Evolutionary conservation across 768 basidiomycete genomes (phyloP), one percentile per base, ranked within the genome.

Genomic region (Mycena belliarum): DNA sequence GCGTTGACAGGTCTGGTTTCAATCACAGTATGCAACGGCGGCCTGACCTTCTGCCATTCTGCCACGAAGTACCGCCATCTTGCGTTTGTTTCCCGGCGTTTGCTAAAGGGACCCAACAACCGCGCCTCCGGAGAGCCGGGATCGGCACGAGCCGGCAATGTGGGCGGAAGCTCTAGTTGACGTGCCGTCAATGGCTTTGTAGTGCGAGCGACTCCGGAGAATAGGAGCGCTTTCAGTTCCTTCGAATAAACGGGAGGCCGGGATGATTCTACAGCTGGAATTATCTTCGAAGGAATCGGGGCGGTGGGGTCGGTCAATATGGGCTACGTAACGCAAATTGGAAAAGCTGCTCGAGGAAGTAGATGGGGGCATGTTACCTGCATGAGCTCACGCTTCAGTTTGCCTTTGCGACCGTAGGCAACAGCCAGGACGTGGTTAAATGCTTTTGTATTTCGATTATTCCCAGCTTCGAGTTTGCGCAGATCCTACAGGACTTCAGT

Each of bases 401-500:
- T 87, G 23, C 91, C 91, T 63, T 82, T 83, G 57, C 91, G 78
- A 28, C 90, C 91, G 70, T 91, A 93, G 25, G 91, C 91, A 26
- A 85, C 64, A 61, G 86, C 81, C 18, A 93, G 73, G 26, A 91
- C 65, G 61, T 79, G 77, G 26, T 75, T 73, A 63, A 89, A 87
- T 29, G 84, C 81, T 53, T 74, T 68, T 45, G 64, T 62, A 35
- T 79, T 66, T 4, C 85, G 82, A 4, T 64, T 59, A 64, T 84
- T 88, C 11, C 88, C 88, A 43, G 70, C 74, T 65, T 76, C 70
- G 18, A 93, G 68, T 54, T 71, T 79, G 46, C 72, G 74, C 60
- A 86, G 67, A 48, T 79, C 82, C 90, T 92, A 44, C 29, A 45
- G 49, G 23, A 15, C 33, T 48, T 52, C 49, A 15, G 37, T 49